These are phyloP conservation scores for Blastomyces gilchristii DNA, from an alignment of 2,329 filamentous ascomycete genomes.

Conservation along the genomic window DNA sequence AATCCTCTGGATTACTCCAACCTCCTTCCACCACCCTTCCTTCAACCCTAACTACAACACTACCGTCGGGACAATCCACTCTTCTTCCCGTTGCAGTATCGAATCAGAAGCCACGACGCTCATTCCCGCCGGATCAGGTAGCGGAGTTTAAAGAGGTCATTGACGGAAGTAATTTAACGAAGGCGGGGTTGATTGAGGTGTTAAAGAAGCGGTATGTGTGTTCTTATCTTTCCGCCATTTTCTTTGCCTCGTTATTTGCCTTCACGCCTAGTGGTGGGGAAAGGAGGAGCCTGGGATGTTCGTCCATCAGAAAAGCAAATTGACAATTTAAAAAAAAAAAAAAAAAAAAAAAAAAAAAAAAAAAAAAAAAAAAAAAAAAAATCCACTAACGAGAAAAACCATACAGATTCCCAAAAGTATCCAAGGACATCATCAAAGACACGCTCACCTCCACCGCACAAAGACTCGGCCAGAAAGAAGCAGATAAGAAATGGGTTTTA, in stretches of 20 bases:
- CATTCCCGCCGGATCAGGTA: constrained; percentile 51
- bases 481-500: constrained; percentile 55
- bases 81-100: not conserved
- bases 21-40: constrained; percentile 17
- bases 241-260: not conserved
- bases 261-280: too few relatives aligned
- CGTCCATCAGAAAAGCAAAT: too few relatives aligned
- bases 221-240: not conserved
- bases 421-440: constrained; percentile 59
- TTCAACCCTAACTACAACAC: not conserved
- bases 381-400: not conserved
- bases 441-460: constrained; percentile 58
- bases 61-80: not conserved
- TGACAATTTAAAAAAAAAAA: too few relatives aligned
- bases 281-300: too few relatives aligned
- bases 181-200: constrained; percentile 63
- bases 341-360: too few relatives aligned
- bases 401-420: constrained; percentile 54
- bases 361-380: too few relatives aligned
- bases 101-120: constrained; percentile 21
- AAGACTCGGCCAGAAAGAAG: constrained; percentile 51
- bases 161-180: constrained; percentile 60
- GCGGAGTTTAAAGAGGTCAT: constrained; percentile 60
- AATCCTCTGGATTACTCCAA: constrained; percentile 14
- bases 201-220: constrained; percentile 55